phyloP scores from a whole-genome alignment of 257 asterid species.

The Leptodermis oblonga region DNA sequence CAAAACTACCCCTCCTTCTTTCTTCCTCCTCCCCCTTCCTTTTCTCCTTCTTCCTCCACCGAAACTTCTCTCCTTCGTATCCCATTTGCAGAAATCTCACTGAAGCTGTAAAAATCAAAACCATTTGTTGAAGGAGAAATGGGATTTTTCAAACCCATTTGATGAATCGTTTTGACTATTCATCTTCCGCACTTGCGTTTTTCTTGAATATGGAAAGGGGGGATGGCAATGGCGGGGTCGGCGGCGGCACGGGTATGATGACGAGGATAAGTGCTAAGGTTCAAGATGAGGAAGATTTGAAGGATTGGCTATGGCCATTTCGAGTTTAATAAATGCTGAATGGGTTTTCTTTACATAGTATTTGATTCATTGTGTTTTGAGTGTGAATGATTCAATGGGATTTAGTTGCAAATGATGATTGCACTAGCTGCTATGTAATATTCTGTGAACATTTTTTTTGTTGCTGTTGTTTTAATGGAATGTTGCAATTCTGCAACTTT shows the following conservation, averaged over 20 bases:
- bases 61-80: too few relatives aligned
- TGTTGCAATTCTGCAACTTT: conserved; percentile 1
- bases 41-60: too few relatives aligned
- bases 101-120: too few relatives aligned
- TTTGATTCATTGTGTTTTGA: background rate
- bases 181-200: too few relatives aligned
- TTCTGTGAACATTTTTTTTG: background rate
- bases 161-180: too few relatives aligned
- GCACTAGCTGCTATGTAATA: background rate
- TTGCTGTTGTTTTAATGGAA: background rate
- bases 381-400: conserved; percentile 9
- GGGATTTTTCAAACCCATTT: too few relatives aligned
- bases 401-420: conserved; percentile 7
- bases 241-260: conserved; percentile 13
- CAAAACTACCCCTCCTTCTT: too few relatives aligned
- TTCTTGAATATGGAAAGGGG: too few relatives aligned
- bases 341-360: background rate
- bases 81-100: too few relatives aligned
- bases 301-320: conserved; percentile 83
- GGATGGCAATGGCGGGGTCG: conserved; percentile 29
- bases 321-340: conserved; percentile 40
- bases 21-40: too few relatives aligned
- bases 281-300: conserved; percentile 66
- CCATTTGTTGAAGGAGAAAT: too few relatives aligned
- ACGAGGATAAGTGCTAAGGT: conserved; percentile 58